These are phyloP conservation scores for Rhizopogon rudus DNA, from an alignment of 768 basidiomycete species.

Conservation along the genomic window DNA sequence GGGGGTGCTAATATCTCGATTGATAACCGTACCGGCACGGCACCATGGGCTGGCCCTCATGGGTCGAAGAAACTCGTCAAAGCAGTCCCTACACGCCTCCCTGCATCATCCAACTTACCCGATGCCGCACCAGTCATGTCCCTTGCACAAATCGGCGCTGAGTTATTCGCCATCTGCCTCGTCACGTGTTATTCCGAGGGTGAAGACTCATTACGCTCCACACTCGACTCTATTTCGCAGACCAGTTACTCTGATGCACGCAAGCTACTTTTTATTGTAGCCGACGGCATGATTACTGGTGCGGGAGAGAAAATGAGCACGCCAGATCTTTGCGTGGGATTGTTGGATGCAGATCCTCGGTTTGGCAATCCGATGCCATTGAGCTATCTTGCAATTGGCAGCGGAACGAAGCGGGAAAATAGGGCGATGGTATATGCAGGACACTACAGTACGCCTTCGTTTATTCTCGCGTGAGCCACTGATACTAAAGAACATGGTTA, in stretches of 20 bases:
- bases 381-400: constrained; percentile 88
- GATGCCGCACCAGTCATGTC: constrained; percentile 55
- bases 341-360: constrained; percentile 89
- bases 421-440: constrained; percentile 98
- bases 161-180: constrained; percentile 91
- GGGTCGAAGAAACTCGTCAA: constrained; percentile 50
- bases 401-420: constrained; percentile 86
- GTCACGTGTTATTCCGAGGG: constrained; percentile 99
- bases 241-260: constrained; percentile 91
- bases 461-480: background rate
- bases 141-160: constrained; percentile 87
- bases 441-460: constrained; percentile 81
- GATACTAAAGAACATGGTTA: constrained; percentile 19
- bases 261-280: constrained; percentile 90
- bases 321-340: constrained; percentile 90
- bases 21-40: constrained; percentile 86
- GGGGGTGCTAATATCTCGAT: constrained; percentile 94
- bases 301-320: constrained; percentile 94
- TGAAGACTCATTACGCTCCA: constrained; percentile 85
- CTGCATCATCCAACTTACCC: constrained; percentile 44
- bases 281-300: constrained; percentile 99
- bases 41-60: constrained; percentile 80
- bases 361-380: constrained; percentile 96
- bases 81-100: constrained; percentile 40
- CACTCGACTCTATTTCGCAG: constrained; percentile 87